Evolutionary conservation across 768 basidiomycete species (phyloP), one percentile per base, ranked within the genome.

Genomic region (Hydnum rufescens): DNA sequence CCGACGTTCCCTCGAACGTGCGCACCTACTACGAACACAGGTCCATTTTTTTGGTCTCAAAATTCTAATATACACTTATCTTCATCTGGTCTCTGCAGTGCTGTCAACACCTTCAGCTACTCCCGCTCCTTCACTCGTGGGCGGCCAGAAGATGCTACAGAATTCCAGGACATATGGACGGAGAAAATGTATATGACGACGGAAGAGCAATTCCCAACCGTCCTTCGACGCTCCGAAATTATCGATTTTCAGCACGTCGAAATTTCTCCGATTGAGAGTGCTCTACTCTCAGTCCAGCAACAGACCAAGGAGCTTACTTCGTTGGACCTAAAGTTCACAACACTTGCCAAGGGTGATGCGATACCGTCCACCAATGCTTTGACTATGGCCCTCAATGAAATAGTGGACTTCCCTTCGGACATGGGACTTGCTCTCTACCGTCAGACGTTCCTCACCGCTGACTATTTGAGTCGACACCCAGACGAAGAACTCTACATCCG

Each of bases 111-210:
- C 3, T 97, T 96, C 67, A 83, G 82, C 51, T 81, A 75, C 50
- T 76, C 75, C 1, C 74, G 84, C 3, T 78, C 79, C 30, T 66
- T 82, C 42, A 72, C 74, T 52, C 70, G 74, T 26, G 78, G 84
- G 57, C 77, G 78, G 34, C 49, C 46, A 54, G 32, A 34, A 50
- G 18, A 53, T 43, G 39, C 51, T 57, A 25, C n/a, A 46, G 13
- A 13, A 8, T n/a, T n/a, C n/a, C n/a, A n/a, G n/a, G 82, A 86
- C 62, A 64, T 73, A 1, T 95, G 89, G 89, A 66, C 80, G 0
- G 90, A 95, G 63, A 96, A 93, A 68, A 87, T 83, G 0, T 79
- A 75, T 59, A 81, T 76, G 61, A 83, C 79, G 2, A 89, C 86
- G 0, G 86, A 90, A 64, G 83, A 88, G 58, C 72, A 76, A 3